A percentile compares a stretch with the other conserved stretches of the same genome.
Evolutionary conservation across 164 flowering plant species (phyloP).

Genomic region (Magnolia officinalis): DNA sequence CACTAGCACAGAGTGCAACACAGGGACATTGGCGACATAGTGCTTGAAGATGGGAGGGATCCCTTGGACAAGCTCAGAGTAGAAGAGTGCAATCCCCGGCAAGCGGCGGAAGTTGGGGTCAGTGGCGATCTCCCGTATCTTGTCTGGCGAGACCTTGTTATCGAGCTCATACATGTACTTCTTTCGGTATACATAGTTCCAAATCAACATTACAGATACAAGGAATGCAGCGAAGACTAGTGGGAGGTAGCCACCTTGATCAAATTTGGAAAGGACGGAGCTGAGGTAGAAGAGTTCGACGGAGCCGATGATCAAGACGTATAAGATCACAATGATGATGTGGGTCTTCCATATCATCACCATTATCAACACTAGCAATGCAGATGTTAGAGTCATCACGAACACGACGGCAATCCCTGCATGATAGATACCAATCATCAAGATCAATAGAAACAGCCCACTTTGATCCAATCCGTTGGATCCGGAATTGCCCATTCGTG

Average conservation of each 20-base stretch:
- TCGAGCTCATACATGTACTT: slow-evolving; percentile 64
- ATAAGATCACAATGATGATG: slow-evolving; percentile 39
- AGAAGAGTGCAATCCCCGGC: slow-evolving; percentile 64
- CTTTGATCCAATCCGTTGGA: no score
- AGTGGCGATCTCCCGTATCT: slow-evolving; percentile 26
- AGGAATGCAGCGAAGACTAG: slow-evolving; percentile 47
- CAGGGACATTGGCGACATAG: slow-evolving; percentile 55
- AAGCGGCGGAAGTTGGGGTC: slow-evolving; percentile 30
- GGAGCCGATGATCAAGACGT: slow-evolving; percentile 36
- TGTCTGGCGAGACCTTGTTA: slow-evolving; percentile 48
- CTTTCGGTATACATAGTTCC: slow-evolving; percentile 29
- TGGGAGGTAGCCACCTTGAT: slow-evolving; percentile 74
- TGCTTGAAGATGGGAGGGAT: slow-evolving; percentile 77
- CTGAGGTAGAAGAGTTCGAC: slow-evolving; percentile 49
- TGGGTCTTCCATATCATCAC: slow-evolving; percentile 76
- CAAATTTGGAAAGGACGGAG: slow-evolving; percentile 72
- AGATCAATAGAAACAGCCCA: slow-evolving; percentile 23
- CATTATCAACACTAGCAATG: slow-evolving; percentile 62
- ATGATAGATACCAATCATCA: slow-evolving; percentile 22
- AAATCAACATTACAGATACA: slow-evolving; percentile 47
- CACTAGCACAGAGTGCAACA: slow-evolving; percentile 62
- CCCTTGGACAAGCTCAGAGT: slow-evolving; percentile 75
- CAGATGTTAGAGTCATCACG: slow-evolving; percentile 51
- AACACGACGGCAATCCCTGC: slow-evolving; percentile 63
- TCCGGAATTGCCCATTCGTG: no score